Conservation (phyloP, 2,329 filamentous ascomycete genomes). For the Diaporthe sp. region DNA sequence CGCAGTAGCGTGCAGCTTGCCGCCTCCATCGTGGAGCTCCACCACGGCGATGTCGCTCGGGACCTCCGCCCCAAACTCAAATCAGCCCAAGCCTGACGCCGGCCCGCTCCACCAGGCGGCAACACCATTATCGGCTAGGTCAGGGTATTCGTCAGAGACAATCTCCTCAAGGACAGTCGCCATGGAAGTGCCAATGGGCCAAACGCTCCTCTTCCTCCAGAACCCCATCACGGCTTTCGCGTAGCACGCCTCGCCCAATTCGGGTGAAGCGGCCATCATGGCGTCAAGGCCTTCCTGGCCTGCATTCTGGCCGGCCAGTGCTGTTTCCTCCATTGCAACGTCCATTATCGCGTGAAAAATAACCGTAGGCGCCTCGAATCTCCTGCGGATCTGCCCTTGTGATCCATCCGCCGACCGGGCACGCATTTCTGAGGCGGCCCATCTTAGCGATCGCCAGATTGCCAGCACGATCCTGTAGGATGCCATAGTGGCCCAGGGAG, state of each 20-base stretch:
- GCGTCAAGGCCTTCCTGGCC: conserved; percentile 33
- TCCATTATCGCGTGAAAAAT: conserved; percentile 48
- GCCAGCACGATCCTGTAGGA: conserved; percentile 50
- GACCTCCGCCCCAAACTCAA: not conserved
- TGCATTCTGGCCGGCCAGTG: not conserved
- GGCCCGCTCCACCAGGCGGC: conserved; percentile 2
- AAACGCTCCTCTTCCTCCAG: conserved; percentile 42
- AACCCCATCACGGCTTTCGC: conserved; percentile 41
- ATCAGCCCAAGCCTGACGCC: not conserved
- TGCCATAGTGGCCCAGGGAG: conserved; percentile 50
- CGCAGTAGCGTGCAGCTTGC: not conserved
- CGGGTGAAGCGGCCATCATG: conserved; percentile 35
- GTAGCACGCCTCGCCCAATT: conserved; percentile 41
- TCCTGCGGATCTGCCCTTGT: conserved; percentile 42
- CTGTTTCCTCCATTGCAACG: conserved; percentile 33
- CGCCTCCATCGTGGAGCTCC: not conserved
- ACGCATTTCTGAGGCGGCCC: conserved; percentile 47
- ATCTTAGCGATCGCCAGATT: conserved; percentile 49
- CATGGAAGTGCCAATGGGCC: conserved; percentile 43
- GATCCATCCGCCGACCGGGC: conserved; percentile 38
- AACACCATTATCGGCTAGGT: not conserved
- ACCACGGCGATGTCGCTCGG: conserved; percentile 1
- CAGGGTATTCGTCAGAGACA: not conserved
- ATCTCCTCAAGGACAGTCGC: conserved; percentile 42
- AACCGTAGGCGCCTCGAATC: conserved; percentile 45